phyloP scores from a whole-genome alignment of 257 asterid species.

The Paulownia fortunei region DNA sequence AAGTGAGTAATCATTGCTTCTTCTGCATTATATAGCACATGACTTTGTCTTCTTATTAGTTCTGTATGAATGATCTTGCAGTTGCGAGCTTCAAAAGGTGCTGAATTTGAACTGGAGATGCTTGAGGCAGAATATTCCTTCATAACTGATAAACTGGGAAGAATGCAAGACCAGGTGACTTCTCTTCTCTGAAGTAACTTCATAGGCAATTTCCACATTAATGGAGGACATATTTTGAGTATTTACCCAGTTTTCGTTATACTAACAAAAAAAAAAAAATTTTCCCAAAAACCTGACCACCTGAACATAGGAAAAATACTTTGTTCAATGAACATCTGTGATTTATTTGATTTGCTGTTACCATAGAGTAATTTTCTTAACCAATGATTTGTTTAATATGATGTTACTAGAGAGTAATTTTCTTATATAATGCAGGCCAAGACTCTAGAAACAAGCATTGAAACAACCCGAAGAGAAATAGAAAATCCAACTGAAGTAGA shows the following conservation, averaged over 20 bases:
- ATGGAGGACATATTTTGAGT: neutral
- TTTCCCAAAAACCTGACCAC: neutral
- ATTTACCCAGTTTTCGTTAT: too few species aligned
- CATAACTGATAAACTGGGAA: constrained; percentile 73
- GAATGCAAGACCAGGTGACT: constrained; percentile 78
- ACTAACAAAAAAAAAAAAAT: too few species aligned
- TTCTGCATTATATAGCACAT: constrained; percentile 32
- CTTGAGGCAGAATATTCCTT: constrained; percentile 85
- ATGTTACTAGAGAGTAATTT: constrained; percentile 8
- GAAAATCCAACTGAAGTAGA: constrained; percentile 84
- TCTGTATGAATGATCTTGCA: constrained; percentile 42
- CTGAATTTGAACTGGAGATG: constrained; percentile 78
- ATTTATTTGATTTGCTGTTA: constrained; percentile 23
- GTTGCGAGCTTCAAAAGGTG: constrained; percentile 76
- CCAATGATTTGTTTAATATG: constrained; percentile 18
- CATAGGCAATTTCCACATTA: neutral
- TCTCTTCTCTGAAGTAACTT: neutral
- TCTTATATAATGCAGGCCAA: constrained; percentile 57
- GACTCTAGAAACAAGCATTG: constrained; percentile 75
- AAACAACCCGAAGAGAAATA: constrained; percentile 62
- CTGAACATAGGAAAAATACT: too few species aligned
- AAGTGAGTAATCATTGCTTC: constrained; percentile 56
- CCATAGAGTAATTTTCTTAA: constrained; percentile 1
- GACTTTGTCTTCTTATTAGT: constrained; percentile 25
- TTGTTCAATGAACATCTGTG: neutral